These are phyloP conservation scores for Harringtonia lauricola DNA, from an alignment of 2,329 filamentous ascomycete genomes.

Conservation along the genomic window DNA sequence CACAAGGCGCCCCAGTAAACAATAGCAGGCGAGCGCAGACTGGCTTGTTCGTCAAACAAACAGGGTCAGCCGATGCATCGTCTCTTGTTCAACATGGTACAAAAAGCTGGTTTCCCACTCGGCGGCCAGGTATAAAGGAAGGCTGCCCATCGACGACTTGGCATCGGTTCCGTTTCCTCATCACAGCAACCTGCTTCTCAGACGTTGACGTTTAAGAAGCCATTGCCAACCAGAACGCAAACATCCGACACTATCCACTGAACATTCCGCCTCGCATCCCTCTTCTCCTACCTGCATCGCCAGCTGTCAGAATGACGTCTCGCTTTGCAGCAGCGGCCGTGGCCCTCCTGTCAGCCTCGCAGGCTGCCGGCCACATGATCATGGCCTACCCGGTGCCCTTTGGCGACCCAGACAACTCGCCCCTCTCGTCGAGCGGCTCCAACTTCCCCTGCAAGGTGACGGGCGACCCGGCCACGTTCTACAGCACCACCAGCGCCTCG, in stretches of 20 bases:
- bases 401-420: constrained; percentile 12
- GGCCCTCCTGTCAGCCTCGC: constrained; percentile 2
- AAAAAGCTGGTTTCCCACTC: not conserved
- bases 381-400: constrained; percentile 11
- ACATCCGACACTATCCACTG: too few relatives aligned
- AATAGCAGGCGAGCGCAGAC: not conserved
- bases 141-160: not conserved
- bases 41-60: not conserved
- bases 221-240: too few relatives aligned
- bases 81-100: not conserved
- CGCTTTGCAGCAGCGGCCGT: not conserved
- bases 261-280: too few relatives aligned
- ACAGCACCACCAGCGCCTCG: constrained; percentile 12
- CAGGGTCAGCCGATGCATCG: not conserved
- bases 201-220: too few relatives aligned
- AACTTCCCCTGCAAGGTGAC: constrained; percentile 19
- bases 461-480: constrained; percentile 28
- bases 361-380: constrained; percentile 11
- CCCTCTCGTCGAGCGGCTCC: constrained; percentile 10
- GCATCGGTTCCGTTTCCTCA: not conserved
- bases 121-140: not conserved
- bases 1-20: not conserved
- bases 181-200: not conserved
- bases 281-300: too few relatives aligned
- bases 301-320: too few relatives aligned